Percentiles rank a stretch among this genome's conserved stretches.
phyloP scores from a whole-genome alignment of 257 asterid genomes.

The Solanum pennellii region DNA sequence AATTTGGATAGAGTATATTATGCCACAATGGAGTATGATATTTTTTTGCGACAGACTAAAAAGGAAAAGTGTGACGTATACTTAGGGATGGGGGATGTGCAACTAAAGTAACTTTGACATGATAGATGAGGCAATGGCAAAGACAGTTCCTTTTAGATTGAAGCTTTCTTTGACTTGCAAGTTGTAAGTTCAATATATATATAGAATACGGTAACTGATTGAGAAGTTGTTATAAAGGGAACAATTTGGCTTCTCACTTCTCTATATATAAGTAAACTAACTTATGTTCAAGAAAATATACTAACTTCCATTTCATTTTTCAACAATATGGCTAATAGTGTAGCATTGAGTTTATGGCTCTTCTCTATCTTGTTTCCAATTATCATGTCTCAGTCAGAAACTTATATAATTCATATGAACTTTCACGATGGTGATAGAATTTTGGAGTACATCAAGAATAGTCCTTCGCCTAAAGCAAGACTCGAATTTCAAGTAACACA shows the following conservation, averaged over 20 bases:
- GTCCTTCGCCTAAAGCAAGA: conserved; percentile 24
- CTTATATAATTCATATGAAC: conserved; percentile 46
- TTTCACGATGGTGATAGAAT: conserved; percentile 28
- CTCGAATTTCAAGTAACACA: conserved; percentile 32
- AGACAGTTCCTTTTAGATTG: neutral
- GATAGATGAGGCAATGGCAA: neutral
- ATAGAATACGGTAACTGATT: conserved; percentile 2
- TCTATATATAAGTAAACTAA: conserved; percentile 14
- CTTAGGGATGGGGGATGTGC: neutral
- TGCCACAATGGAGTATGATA: neutral
- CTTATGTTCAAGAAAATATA: neutral
- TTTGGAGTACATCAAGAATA: conserved; percentile 25
- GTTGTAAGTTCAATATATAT: neutral
- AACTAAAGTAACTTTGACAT: neutral
- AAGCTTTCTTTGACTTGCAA: neutral
- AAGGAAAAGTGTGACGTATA: neutral
- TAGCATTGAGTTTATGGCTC: conserved; percentile 14
- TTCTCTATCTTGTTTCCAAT: neutral
- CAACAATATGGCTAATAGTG: conserved; percentile 18
- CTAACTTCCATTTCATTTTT: conserved; percentile 3
- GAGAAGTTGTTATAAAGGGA: conserved; percentile 27
- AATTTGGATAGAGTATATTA: neutral
- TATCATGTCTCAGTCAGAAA: conserved; percentile 22
- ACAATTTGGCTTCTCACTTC: conserved; percentile 4
- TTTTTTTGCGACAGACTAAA: neutral